phyloP scores from a whole-genome alignment of 441 rosid species.

The Pelargonium cotyledonis region DNA sequence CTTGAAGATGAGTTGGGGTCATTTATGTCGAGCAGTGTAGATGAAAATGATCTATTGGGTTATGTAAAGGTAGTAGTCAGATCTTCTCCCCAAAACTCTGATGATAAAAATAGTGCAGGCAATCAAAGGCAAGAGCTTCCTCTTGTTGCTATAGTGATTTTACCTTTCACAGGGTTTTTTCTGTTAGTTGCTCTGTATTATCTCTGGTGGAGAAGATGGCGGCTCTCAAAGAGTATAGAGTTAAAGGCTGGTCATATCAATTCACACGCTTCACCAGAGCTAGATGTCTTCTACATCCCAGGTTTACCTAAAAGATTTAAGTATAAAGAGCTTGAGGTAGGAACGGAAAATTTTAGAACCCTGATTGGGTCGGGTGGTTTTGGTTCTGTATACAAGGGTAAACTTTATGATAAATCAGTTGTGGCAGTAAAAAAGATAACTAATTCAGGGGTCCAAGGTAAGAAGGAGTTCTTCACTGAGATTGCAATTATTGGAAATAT shows the following conservation, averaged over 20 bases:
- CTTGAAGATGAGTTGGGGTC: slow-evolving; percentile 59
- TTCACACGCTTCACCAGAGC: slow-evolving; percentile 51
- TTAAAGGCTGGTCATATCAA: slow-evolving; percentile 26
- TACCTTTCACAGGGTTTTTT: slow-evolving; percentile 46
- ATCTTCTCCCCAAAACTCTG: slow-evolving; percentile 21
- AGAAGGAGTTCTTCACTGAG: slow-evolving; percentile 74
- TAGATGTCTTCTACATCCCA: slow-evolving; percentile 67
- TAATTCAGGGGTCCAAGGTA: slow-evolving; percentile 63
- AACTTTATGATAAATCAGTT: slow-evolving; percentile 46
- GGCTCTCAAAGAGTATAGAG: slow-evolving; percentile 24
- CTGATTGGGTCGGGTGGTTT: slow-evolving; percentile 82
- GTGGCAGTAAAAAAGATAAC: slow-evolving; percentile 80
- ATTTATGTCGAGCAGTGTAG: slow-evolving; percentile 28
- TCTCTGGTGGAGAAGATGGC: slow-evolving; percentile 55
- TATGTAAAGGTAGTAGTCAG: slow-evolving; percentile 45
- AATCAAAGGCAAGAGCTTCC: slow-evolving; percentile 38
- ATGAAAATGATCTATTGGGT: slow-evolving; percentile 33
- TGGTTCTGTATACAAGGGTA: slow-evolving; percentile 72
- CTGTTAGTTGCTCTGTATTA: slow-evolving; percentile 34
- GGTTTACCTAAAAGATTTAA: slow-evolving; percentile 76
- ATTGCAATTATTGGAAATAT: slow-evolving; percentile 74
- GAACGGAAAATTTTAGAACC: slow-evolving; percentile 61
- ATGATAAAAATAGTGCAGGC: slow-evolving; percentile 8
- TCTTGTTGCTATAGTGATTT: slow-evolving; percentile 47
- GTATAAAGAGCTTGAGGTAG: slow-evolving; percentile 60